Evolutionary conservation across 768 basidiomycete genomes (phyloP).

Genomic region (Russula virescens): DNA sequence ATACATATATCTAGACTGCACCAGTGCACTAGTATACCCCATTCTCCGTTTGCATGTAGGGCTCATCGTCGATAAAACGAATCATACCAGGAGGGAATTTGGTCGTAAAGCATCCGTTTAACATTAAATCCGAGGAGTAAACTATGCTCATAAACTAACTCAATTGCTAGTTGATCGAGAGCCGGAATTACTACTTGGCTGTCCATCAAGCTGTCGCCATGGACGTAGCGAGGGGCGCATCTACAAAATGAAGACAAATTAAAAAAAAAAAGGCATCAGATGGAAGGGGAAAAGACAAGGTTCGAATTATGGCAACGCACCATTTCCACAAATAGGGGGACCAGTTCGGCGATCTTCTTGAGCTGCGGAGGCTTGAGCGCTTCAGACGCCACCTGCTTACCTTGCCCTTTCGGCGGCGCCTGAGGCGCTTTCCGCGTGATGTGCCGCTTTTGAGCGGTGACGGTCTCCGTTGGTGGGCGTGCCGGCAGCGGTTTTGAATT

Average conservation of each 20-base stretch:
- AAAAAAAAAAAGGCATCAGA: not conserved
- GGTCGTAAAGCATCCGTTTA: not conserved
- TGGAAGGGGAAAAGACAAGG: not conserved
- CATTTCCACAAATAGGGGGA: conserved; percentile 91
- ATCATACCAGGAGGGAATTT: conserved; percentile 1
- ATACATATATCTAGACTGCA: conserved; percentile 19
- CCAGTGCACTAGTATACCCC: conserved; percentile 18
- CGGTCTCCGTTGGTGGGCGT: not conserved
- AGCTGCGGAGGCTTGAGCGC: conserved; percentile 70
- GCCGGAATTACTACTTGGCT: not conserved
- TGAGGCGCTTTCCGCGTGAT: conserved; percentile 3
- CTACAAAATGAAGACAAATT: conserved; percentile 7
- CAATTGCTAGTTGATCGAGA: not conserved
- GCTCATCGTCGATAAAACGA: conserved; percentile 7
- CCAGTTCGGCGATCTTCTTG: conserved; percentile 66
- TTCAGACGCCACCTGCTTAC: conserved; percentile 35
- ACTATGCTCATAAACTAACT: not conserved
- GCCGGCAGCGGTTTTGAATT: conserved; percentile 38
- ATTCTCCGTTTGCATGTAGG: conserved; percentile 10
- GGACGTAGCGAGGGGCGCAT: conserved; percentile 20
- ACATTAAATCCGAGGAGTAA: not conserved
- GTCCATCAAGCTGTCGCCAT: not conserved
- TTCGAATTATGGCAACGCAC: conserved; percentile 40
- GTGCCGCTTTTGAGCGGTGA: conserved; percentile 10
- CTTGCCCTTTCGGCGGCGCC: conserved; percentile 31